Base-by-base conservation (phyloP, 176 grass and related monocot genomes). In the Thinopyrum elongatum region DNA sequence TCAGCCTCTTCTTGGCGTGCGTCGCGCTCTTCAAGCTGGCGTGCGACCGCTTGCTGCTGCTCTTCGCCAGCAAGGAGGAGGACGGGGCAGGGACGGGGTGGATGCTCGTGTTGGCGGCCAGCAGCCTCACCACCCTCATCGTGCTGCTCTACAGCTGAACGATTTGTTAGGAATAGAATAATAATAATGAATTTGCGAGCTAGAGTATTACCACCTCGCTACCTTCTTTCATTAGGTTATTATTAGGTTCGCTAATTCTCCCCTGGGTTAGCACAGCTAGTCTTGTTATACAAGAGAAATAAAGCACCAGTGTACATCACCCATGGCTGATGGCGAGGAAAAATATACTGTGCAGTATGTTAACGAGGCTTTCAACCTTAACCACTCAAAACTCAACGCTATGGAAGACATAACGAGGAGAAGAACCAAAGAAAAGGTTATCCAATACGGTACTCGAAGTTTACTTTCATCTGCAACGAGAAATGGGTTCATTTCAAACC, bases 1-100 rank as follows among this genome's bases (percentile, higher is more conserved):
- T 94, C 36, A 93, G 90, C 69, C 84, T 94, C 81, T 93, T 93
- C 78, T 90, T 93, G 36, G 77, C 90, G 35, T 91, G 86, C 79
- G 68, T 93, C 28, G 81, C 95, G 41, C 65, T 97, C 51, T 93
- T 91, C 81, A 97, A 95, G 82, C 79, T 95, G 78, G 86, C 62
- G 11, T 97, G 84, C 80, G 86, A 93, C 76, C 61, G 87, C 28
- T 17, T 93, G 44, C 23, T 89, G 42, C 10, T 80, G 28, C 85
- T 91, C 80, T 82, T 89, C 21, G 35, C 59, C 19, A 39, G 35
- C 77, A 84, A 75, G 42, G 82, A 80, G 6, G 51, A 69, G 41
- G 70, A 59, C 58, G 72, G 88, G 70, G 82, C 80, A 2, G 87
- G 83, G 59, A 92, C 8, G 22, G 84, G 85, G 65, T 97, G 92